Evolutionary conservation across 164 flowering plant genomes (phyloP).

Genomic region (Sextonia rubra): DNA sequence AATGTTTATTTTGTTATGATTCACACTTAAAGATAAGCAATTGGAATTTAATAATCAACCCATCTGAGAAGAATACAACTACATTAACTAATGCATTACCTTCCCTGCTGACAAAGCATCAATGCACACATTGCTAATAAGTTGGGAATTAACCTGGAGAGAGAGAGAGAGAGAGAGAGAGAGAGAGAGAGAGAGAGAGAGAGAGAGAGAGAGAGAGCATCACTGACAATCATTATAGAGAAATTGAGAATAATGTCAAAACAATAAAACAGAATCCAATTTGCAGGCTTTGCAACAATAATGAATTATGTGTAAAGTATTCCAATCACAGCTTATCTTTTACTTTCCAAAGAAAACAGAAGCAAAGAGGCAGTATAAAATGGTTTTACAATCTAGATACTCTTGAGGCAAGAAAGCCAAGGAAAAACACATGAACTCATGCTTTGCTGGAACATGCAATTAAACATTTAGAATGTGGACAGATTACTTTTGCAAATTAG

Average conservation of each 20-base stretch:
- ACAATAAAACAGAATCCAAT: neutral
- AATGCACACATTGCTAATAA: constrained; percentile 94
- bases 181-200: neutral
- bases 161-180: neutral
- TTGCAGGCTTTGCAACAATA: neutral
- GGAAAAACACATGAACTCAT: neutral
- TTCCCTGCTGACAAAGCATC: constrained; percentile 99
- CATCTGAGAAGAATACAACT: neutral
- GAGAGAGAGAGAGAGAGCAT: constrained; percentile 9
- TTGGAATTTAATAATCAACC: neutral
- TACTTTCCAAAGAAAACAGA: neutral
- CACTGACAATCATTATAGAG: neutral
- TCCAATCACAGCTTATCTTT: too few relatives aligned
- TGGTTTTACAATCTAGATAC: neutral
- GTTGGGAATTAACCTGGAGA: constrained; percentile 92
- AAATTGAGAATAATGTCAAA: neutral
- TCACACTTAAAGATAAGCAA: neutral
- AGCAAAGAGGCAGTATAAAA: neutral
- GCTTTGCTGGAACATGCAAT: neutral
- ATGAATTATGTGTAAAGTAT: neutral
- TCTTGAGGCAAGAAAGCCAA: neutral
- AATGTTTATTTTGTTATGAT: neutral
- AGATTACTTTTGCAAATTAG: too few relatives aligned
- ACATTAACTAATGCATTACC: constrained; percentile 34
- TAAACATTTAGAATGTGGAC: neutral